A percentile compares a stretch with the other conserved stretches of the same genome.
Evolutionary conservation across 306 rosid species (phyloP).

Genomic region (Hylodesmum podocarpum): DNA sequence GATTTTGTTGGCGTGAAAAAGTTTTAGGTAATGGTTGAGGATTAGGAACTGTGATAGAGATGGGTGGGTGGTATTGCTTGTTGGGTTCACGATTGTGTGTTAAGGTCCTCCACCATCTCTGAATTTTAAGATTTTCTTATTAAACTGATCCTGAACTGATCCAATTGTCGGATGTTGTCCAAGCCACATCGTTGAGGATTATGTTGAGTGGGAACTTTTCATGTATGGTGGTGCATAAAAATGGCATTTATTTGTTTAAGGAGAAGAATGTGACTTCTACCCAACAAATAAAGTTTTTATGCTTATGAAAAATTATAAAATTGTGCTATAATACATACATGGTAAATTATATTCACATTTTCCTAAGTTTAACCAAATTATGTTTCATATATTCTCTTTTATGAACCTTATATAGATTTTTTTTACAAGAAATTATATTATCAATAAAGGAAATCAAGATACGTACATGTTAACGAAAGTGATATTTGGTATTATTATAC

Average conservation of each 20-base stretch:
- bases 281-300: neutral
- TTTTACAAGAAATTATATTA: too few species aligned
- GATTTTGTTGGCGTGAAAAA: slow-evolving; percentile 16
- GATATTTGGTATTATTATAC: too few species aligned
- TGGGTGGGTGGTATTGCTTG: slow-evolving; percentile 33
- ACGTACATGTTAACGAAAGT: neutral
- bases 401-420: too few species aligned
- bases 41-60: slow-evolving; percentile 38
- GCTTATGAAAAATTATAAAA: neutral
- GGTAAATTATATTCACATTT: neutral
- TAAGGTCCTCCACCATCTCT: slow-evolving; percentile 48
- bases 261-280: neutral
- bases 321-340: neutral
- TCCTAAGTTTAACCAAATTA: too few species aligned
- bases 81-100: slow-evolving; percentile 44
- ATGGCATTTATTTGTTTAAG: neutral
- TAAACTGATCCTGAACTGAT: neutral
- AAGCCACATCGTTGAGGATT: neutral
- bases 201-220: neutral
- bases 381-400: too few species aligned
- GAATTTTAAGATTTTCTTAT: slow-evolving; percentile 29
- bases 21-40: slow-evolving; percentile 35
- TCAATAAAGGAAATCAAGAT: too few species aligned
- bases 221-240: slow-evolving; percentile 1
- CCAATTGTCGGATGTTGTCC: neutral